Conservation (phyloP, 495 filamentous ascomycete genomes). For the Staphylotrichum tortipilum region DNA sequence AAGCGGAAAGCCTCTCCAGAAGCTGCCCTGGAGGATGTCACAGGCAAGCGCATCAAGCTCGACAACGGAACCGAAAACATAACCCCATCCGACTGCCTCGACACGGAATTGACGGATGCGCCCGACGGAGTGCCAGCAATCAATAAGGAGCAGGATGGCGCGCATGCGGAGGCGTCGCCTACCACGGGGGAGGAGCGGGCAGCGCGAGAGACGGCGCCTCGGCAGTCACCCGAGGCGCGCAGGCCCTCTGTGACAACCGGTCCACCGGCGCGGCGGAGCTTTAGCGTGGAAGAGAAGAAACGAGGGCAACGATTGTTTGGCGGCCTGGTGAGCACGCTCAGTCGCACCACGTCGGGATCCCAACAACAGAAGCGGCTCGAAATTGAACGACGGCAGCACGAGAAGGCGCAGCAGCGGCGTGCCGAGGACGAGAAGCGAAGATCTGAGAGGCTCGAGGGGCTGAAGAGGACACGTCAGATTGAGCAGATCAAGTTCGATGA, state of each 20-base stretch:
- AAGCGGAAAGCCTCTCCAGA: conserved; percentile 24
- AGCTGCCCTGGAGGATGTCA: conserved; percentile 3
- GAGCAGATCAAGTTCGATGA: conserved; percentile 74
- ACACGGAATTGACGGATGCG: not conserved
- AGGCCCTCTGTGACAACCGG: conserved; percentile 2
- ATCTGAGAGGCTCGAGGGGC: conserved; percentile 51
- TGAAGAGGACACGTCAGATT: conserved; percentile 49
- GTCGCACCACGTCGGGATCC: conserved; percentile 59
- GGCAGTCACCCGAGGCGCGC: conserved; percentile 4
- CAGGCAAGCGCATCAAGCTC: conserved; percentile 17
- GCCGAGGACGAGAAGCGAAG: conserved; percentile 57
- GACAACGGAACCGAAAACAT: conserved; percentile 1
- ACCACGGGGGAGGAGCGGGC: not conserved
- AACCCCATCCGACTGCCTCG: not conserved
- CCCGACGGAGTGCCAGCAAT: not conserved
- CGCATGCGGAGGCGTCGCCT: not conserved
- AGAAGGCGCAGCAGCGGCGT: conserved; percentile 66
- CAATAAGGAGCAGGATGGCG: not conserved
- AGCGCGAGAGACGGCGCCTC: not conserved
- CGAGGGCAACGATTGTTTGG: conserved; percentile 87
- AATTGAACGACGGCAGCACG: conserved; percentile 83
- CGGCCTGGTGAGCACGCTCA: conserved; percentile 76
- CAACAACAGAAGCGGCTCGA: conserved; percentile 71
- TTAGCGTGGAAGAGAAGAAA: conserved; percentile 68
- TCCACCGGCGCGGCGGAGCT: conserved; percentile 32